Evolutionary conservation across 2,329 filamentous ascomycete species (phyloP).

Genomic region (Pseudogymnoascus sp.): DNA sequence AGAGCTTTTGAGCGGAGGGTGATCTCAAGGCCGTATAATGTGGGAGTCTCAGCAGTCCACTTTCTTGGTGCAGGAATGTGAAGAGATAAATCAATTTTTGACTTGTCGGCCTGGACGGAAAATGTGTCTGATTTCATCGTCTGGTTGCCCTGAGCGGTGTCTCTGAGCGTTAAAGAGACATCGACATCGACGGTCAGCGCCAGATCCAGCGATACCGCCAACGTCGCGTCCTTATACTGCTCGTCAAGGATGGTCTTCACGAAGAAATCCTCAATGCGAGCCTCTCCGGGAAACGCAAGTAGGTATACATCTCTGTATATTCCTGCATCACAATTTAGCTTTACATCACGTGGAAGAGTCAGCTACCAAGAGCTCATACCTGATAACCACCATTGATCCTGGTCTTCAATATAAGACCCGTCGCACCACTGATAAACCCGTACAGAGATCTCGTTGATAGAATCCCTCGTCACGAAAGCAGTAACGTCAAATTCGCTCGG

Average conservation of each 20-base stretch:
- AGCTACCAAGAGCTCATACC: slow-evolving; percentile 30
- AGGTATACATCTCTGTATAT: slow-evolving; percentile 62
- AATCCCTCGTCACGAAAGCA: slow-evolving; percentile 35
- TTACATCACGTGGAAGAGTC: background rate
- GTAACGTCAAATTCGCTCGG: slow-evolving; percentile 63
- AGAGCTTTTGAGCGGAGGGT: slow-evolving; percentile 33
- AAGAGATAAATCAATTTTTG: background rate
- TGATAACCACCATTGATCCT: slow-evolving; percentile 61
- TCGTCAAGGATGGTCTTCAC: slow-evolving; percentile 46
- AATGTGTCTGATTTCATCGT: slow-evolving; percentile 2
- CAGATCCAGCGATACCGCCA: slow-evolving; percentile 36
- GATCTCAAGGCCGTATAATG: slow-evolving; percentile 49
- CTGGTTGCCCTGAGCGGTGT: slow-evolving; percentile 17
- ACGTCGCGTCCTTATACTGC: slow-evolving; percentile 41
- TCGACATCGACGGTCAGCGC: slow-evolving; percentile 36
- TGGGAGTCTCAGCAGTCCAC: slow-evolving; percentile 61
- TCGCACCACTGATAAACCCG: slow-evolving; percentile 66
- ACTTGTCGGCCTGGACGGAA: background rate
- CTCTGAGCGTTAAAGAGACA: slow-evolving; percentile 5
- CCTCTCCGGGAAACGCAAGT: slow-evolving; percentile 44
- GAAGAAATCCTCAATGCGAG: slow-evolving; percentile 50
- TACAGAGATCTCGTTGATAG: slow-evolving; percentile 50
- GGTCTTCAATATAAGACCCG: slow-evolving; percentile 61
- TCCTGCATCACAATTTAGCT: slow-evolving; percentile 25
- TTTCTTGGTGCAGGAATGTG: slow-evolving; percentile 47